These are phyloP conservation scores for Acer yangbiense DNA, from an alignment of 345 rosid species.

Conservation along the genomic window DNA sequence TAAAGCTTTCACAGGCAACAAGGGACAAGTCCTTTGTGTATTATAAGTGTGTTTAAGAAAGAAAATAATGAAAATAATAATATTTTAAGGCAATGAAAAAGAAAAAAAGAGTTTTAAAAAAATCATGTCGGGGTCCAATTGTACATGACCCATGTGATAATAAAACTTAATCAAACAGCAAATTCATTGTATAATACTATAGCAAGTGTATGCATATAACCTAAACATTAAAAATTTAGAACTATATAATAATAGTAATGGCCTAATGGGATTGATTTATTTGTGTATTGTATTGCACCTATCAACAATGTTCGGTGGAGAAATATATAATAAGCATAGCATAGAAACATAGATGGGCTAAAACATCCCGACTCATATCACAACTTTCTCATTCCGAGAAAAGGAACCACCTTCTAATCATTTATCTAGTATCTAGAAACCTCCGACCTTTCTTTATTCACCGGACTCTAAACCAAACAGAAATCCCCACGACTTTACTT, in stretches of 20 bases:
- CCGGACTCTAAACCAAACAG: too few relatives aligned
- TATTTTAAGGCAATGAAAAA: constrained; percentile 20
- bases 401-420: neutral
- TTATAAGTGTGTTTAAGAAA: constrained; percentile 18
- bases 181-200: constrained; percentile 37
- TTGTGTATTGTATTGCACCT: constrained; percentile 13
- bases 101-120: constrained; percentile 26
- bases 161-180: constrained; percentile 9
- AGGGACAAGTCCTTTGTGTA: constrained; percentile 29
- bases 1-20: constrained; percentile 13
- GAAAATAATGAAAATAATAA: neutral
- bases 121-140: constrained; percentile 46
- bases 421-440: too few relatives aligned
- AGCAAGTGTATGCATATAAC: too few relatives aligned
- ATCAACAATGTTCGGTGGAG: constrained; percentile 11
- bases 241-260: neutral
- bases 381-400: neutral
- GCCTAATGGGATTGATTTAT: neutral
- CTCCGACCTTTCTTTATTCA: too few relatives aligned
- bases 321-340: constrained; percentile 3
- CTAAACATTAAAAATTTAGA: constrained; percentile 1
- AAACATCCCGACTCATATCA: too few relatives aligned
- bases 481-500: too few relatives aligned
- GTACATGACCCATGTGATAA: constrained; percentile 57
- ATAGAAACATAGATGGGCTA: neutral